Conservation (phyloP, 2,329 filamentous ascomycete species). For the Trichoderma gracile region DNA sequence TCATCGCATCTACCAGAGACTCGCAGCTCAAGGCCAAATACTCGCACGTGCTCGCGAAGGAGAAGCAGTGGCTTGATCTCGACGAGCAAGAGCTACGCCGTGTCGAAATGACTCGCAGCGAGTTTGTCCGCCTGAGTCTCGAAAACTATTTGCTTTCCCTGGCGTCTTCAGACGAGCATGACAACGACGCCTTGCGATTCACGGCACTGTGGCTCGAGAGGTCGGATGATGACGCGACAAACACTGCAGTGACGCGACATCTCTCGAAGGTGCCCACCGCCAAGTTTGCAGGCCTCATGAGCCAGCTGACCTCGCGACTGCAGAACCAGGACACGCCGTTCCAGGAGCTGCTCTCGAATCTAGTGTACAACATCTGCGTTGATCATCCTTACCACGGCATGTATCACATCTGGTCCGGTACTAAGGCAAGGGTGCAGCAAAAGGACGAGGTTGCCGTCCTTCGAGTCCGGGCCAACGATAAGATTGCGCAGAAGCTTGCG, state of each 20-base stretch:
- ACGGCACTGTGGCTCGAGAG: constrained; percentile 93
- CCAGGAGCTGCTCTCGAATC: constrained; percentile 69
- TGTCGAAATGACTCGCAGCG: constrained; percentile 71
- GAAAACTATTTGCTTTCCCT: constrained; percentile 92
- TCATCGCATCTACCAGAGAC: constrained; percentile 53
- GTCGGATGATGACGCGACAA: constrained; percentile 73
- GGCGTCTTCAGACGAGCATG: constrained; percentile 80
- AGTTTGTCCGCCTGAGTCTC: constrained; percentile 83
- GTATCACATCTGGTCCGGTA: constrained; percentile 91
- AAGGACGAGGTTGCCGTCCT: constrained; percentile 75
- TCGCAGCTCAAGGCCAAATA: constrained; percentile 58
- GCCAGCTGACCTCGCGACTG: constrained; percentile 91
- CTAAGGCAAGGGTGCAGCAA: constrained; percentile 65
- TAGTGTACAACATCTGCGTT: constrained; percentile 81
- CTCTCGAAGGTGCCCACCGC: constrained; percentile 77
- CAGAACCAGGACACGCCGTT: constrained; percentile 71
- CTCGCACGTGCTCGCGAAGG: constrained; percentile 64
- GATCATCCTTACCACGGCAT: constrained; percentile 97
- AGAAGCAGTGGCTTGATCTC: constrained; percentile 86
- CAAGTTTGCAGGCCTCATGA: constrained; percentile 92
- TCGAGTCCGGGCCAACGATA: constrained; percentile 71
- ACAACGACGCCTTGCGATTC: constrained; percentile 88
- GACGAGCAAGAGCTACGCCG: constrained; percentile 85
- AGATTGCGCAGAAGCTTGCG: constrained; percentile 63
- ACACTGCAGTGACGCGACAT: constrained; percentile 70